Evolutionary conservation across 2,329 filamentous ascomycete genomes (phyloP).

Genomic region (Bimuria novae-zelandiae): DNA sequence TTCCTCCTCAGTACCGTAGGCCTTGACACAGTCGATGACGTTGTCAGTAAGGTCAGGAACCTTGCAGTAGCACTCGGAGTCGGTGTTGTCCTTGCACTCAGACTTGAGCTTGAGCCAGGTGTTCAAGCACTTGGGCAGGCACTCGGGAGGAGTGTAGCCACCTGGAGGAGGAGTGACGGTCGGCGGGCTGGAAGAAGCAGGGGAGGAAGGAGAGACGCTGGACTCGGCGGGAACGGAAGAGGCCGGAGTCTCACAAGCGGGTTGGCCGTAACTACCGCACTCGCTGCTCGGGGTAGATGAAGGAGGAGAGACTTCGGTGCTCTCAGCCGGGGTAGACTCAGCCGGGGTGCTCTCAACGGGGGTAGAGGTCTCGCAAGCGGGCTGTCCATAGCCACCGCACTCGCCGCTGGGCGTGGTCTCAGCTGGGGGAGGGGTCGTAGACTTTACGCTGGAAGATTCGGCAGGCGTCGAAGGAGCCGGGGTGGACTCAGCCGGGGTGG

Average conservation of each 20-base stretch:
- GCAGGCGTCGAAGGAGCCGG: constrained; percentile 8
- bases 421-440: constrained; percentile 7
- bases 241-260: constrained; percentile 16
- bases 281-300: constrained; percentile 8
- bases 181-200: constrained; percentile 21
- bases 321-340: constrained; percentile 11
- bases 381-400: constrained; percentile 10
- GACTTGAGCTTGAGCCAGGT: constrained; percentile 76
- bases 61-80: constrained; percentile 85
- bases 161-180: constrained; percentile 24
- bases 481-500: constrained; percentile 10
- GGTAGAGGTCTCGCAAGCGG: constrained; percentile 15
- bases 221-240: constrained; percentile 14
- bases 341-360: constrained; percentile 15
- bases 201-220: constrained; percentile 3
- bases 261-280: constrained; percentile 10
- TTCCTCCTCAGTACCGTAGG: constrained; percentile 65
- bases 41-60: constrained; percentile 74
- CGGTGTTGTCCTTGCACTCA: constrained; percentile 81
- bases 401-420: constrained; percentile 8
- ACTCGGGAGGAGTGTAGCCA: constrained; percentile 58
- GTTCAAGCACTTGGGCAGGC: constrained; percentile 88
- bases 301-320: not conserved
- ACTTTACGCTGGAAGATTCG: too few relatives aligned
- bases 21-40: constrained; percentile 79